Conservation (phyloP, 768 basidiomycete genomes). For the Kwoniella sp. region DNA sequence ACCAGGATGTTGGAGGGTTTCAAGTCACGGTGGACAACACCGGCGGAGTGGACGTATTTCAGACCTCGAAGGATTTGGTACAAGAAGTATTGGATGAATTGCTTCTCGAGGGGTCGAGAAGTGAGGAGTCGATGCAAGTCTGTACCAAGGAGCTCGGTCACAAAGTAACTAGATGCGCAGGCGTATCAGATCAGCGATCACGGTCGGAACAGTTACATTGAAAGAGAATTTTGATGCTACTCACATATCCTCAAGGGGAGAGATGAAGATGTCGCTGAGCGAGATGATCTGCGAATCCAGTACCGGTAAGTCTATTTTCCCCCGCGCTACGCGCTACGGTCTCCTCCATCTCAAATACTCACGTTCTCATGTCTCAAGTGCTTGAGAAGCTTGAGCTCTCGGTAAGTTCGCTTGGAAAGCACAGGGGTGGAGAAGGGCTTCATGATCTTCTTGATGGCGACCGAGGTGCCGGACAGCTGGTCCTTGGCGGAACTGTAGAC, state of each 20-base stretch:
- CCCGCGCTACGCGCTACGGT: background rate
- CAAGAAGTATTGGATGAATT: slow-evolving; percentile 99
- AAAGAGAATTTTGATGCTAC: slow-evolving; percentile 47
- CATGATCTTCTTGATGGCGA: slow-evolving; percentile 99
- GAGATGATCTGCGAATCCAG: slow-evolving; percentile 78
- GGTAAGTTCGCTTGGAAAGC: slow-evolving; percentile 94
- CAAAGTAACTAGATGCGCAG: slow-evolving; percentile 76
- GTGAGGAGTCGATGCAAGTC: slow-evolving; percentile 96
- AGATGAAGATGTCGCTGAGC: slow-evolving; percentile 97
- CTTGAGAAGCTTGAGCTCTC: slow-evolving; percentile 96
- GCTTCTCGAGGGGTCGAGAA: slow-evolving; percentile 95
- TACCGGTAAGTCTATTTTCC: background rate
- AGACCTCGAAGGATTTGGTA: slow-evolving; percentile 98
- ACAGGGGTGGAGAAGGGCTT: slow-evolving; percentile 97
- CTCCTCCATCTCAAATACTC: slow-evolving; percentile 56
- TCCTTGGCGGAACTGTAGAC: slow-evolving; percentile 80
- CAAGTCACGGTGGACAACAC: slow-evolving; percentile 96
- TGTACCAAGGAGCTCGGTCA: slow-evolving; percentile 96
- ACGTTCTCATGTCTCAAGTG: slow-evolving; percentile 99
- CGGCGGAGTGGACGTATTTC: slow-evolving; percentile 99
- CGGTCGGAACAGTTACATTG: background rate
- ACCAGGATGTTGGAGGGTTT: slow-evolving; percentile 99
- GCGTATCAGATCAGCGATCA: slow-evolving; percentile 1
- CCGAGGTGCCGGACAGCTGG: slow-evolving; percentile 87
- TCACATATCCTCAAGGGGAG: slow-evolving; percentile 96